Percentiles rank a stretch among this genome's conserved stretches.
phyloP scores from a whole-genome alignment of 129 eudicot species.

The sunflower (Helianthus annuus) region HanXRQr2.0-SUNRISE NC_035445.2:65071429-65071928 shows the following conservation, averaged over 20 bases:
- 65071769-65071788: not conserved
- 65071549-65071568: slow-evolving; percentile 21
- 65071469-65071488: slow-evolving; percentile 72
- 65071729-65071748: not conserved
- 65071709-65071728: not conserved
- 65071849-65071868: slow-evolving; percentile 15
- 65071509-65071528: slow-evolving; percentile 30
- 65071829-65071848: slow-evolving; percentile 14
- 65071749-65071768: not conserved
- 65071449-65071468: slow-evolving; percentile 71
- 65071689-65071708: not conserved
- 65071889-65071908: slow-evolving; percentile 6
- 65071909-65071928: slow-evolving; percentile 1
- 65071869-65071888: slow-evolving; percentile 25
- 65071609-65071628: slow-evolving; percentile 12
- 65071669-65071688: not conserved
- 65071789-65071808: slow-evolving; percentile 10
- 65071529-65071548: slow-evolving; percentile 20
- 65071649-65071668: not conserved
- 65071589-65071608: slow-evolving; percentile 37
- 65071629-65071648: slow-evolving; percentile 1
- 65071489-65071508: slow-evolving; percentile 46
- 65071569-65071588: slow-evolving; percentile 47
- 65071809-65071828: slow-evolving; percentile 23
- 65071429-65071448: slow-evolving; percentile 54